Evolutionary conservation across 768 basidiomycete species (phyloP).

Genomic region (Lactarius pseudohatsudake): DNA sequence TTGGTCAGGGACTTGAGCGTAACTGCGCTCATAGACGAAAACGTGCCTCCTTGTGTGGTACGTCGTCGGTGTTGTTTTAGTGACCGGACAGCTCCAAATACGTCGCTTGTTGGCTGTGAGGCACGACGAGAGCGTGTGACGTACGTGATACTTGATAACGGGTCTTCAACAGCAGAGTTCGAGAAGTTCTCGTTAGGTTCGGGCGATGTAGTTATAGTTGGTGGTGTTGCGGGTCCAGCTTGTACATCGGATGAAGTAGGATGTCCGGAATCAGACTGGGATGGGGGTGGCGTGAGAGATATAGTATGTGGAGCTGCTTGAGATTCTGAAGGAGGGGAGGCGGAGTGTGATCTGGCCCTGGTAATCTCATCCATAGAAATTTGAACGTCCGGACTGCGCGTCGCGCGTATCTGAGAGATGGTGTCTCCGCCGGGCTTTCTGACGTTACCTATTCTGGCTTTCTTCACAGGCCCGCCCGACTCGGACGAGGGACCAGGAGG

Average conservation of each 20-base stretch:
- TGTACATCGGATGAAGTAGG: not conserved
- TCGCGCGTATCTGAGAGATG: not conserved
- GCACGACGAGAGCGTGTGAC: conserved; percentile 23
- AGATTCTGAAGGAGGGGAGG: conserved; percentile 7
- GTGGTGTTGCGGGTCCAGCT: not conserved
- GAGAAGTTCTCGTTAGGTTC: not conserved
- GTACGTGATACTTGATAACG: not conserved
- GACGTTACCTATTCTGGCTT: conserved; percentile 14
- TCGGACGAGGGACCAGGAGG: conserved; percentile 2
- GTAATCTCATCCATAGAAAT: not conserved
- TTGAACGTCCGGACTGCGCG: conserved; percentile 3
- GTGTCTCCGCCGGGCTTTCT: conserved; percentile 17
- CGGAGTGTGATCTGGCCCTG: not conserved
- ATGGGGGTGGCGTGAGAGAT: not conserved
- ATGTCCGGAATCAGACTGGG: not conserved
- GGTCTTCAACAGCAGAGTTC: not conserved
- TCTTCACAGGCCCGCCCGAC: conserved; percentile 9
- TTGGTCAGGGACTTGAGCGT: conserved; percentile 70
- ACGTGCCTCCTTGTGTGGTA: conserved; percentile 38
- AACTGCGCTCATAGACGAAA: conserved; percentile 66
- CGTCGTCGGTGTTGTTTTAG: conserved; percentile 14
- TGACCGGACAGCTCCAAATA: conserved; percentile 36
- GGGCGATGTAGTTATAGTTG: not conserved
- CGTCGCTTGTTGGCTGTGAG: conserved; percentile 38
- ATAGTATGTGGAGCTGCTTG: not conserved